phyloP scores from a whole-genome alignment of 2,329 filamentous ascomycete genomes.

The Leptoxyphium fumago region DNA sequence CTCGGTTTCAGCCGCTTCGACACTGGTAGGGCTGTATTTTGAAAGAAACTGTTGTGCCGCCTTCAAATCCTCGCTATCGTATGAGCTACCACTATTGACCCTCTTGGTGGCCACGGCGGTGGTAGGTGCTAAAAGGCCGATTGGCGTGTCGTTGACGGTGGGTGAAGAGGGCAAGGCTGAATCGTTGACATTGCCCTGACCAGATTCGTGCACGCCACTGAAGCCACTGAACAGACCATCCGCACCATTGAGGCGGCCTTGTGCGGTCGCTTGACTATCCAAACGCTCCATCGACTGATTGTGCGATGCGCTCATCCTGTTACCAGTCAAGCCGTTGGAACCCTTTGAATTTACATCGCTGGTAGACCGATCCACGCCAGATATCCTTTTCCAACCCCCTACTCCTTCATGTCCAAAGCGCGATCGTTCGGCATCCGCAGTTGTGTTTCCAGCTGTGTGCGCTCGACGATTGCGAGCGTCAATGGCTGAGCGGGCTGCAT shows the following conservation, averaged over 20 bases:
- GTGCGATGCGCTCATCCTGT: constrained; percentile 19
- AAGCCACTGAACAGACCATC: not conserved
- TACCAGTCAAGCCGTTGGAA: constrained; percentile 16
- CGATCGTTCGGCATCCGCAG: not conserved
- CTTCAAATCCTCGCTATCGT: constrained; percentile 31
- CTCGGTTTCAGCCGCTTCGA: not conserved
- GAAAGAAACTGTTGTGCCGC: constrained; percentile 21
- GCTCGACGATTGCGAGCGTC: not conserved
- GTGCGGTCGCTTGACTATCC: not conserved
- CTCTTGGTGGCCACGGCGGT: constrained; percentile 7
- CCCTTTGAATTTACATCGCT: constrained; percentile 7
- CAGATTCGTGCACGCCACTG: not conserved
- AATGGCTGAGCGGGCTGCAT: not conserved
- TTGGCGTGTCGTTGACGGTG: not conserved
- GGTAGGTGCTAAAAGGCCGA: not conserved
- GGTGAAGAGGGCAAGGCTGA: not conserved
- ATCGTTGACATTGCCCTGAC: not conserved
- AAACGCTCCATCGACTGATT: constrained; percentile 8
- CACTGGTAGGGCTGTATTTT: constrained; percentile 10
- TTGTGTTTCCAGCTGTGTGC: not conserved
- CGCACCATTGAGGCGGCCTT: not conserved
- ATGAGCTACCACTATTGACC: constrained; percentile 23
- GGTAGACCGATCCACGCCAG: not conserved
- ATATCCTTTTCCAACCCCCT: too few relatives aligned
- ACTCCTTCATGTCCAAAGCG: not conserved